Evolutionary conservation across 345 rosid species (phyloP).

Genomic region (Physaria fendleri): DNA sequence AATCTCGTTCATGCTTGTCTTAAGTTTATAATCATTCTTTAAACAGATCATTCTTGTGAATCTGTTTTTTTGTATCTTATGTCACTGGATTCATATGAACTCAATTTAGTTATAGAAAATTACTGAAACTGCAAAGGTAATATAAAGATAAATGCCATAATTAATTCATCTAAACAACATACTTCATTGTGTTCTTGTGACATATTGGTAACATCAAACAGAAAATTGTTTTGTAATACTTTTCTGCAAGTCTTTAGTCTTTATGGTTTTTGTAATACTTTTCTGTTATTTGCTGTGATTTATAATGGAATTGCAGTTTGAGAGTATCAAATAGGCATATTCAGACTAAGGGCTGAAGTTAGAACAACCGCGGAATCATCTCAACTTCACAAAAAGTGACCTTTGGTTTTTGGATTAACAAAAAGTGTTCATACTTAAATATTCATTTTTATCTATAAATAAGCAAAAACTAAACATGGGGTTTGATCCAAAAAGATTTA

Average conservation of each 20-base stretch:
- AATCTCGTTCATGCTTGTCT: neutral
- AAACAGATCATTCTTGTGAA: too few relatives aligned
- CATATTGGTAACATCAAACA: neutral
- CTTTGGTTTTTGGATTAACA: neutral
- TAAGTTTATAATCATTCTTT: neutral
- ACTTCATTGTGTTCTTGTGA: neutral
- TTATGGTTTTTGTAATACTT: too few relatives aligned
- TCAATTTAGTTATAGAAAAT: neutral
- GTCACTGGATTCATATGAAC: neutral
- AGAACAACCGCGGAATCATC: neutral
- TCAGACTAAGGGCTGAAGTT: neutral
- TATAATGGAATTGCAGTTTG: slow-evolving; percentile 1
- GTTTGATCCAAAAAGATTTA: too few relatives aligned
- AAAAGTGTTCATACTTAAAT: neutral
- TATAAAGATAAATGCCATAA: neutral
- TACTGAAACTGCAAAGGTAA: slow-evolving; percentile 3
- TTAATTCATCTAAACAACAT: neutral
- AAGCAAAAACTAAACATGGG: too few relatives aligned
- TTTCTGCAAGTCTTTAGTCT: too few relatives aligned
- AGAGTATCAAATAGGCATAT: neutral
- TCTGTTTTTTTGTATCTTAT: neutral
- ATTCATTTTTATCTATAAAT: too few relatives aligned
- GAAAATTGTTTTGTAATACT: too few relatives aligned
- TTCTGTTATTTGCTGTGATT: too few relatives aligned
- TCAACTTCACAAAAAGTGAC: neutral